Evolutionary conservation across 495 filamentous ascomycete species (phyloP).

Genomic region (Hypoxylon cercidicola): DNA sequence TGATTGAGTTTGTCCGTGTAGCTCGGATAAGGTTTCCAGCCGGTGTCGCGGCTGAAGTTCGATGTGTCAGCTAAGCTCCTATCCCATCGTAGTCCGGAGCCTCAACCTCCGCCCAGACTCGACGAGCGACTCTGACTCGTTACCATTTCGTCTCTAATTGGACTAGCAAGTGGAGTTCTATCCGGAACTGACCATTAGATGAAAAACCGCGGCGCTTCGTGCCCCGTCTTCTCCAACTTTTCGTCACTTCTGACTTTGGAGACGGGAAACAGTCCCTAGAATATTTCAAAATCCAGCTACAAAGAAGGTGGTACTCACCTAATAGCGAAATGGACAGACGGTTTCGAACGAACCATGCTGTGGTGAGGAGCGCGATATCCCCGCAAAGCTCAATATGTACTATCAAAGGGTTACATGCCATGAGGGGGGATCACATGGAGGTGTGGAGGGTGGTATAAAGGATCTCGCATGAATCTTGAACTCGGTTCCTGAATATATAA

Average conservation of each 20-base stretch:
- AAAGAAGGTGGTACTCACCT: not conserved
- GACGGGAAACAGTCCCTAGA: not conserved
- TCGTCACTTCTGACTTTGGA: slow-evolving; percentile 4
- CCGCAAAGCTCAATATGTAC: not conserved
- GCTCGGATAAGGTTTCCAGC: slow-evolving; percentile 33
- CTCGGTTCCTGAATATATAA: slow-evolving; percentile 28
- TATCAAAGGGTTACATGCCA: slow-evolving; percentile 16
- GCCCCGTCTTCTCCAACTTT: slow-evolving; percentile 37
- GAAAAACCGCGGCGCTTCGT: slow-evolving; percentile 28
- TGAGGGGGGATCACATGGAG: not conserved
- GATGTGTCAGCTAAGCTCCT: slow-evolving; percentile 14
- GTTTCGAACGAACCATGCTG: slow-evolving; percentile 6
- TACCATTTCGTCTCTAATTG: slow-evolving; percentile 10
- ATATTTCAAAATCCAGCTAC: slow-evolving; percentile 3
- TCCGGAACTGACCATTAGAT: slow-evolving; percentile 15
- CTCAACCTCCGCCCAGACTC: slow-evolving; percentile 23
- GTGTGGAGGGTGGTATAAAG: slow-evolving; percentile 2
- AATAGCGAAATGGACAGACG: slow-evolving; percentile 13
- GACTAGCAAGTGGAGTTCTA: slow-evolving; percentile 13
- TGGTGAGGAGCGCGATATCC: slow-evolving; percentile 4
- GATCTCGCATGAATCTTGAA: slow-evolving; percentile 17
- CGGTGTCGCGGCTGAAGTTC: slow-evolving; percentile 32
- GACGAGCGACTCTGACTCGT: slow-evolving; percentile 20
- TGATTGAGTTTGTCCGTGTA: not conserved
- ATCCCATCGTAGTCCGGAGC: slow-evolving; percentile 27